Base-by-base conservation (phyloP, 495 filamentous ascomycete species). In the Trichodelitschia bisporula region DNA sequence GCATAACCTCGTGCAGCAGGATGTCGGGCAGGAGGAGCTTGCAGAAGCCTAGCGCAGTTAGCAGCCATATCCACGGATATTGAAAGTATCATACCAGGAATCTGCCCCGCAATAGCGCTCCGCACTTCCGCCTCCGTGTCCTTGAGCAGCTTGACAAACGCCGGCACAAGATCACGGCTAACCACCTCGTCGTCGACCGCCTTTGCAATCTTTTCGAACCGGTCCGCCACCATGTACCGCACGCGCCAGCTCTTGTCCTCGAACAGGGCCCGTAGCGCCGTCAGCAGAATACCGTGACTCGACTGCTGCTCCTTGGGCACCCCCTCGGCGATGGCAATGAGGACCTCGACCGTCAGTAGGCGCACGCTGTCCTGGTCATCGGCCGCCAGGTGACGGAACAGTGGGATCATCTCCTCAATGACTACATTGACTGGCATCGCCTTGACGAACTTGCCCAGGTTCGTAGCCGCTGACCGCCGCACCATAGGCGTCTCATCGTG, bases 401-500 rank as follows among this genome's bases (percentile, higher is more conserved):
- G 65, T 48, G 84, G 82, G 56, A 97, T 93, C 78, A 97, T 93
- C 55, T 97, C 86, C 19, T 90, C 77, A 39, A 95, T 82, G 36
- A 95, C 76, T 40, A 92, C 69, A 30, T 69, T 59, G 16, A 80
- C 64, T 13, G 80, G 68, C 82, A 93, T 89, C 46, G 77, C 77
- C 57, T 89, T 90, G 36, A 95, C 79, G 38, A 97, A 95, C 49
- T 93, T 97, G 35, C 83, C 77, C 40, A 97, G 58, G 56, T 95
- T 82, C 54, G 80, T 92, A 19, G 86, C 86, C 15, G 86, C 72
- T 53, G 91, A 79, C 61, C 86, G 74, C 50, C 86, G 70, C 37
- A 97, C 86, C 86, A 97, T 97, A 9, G 86, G 86, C 8, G 86
- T 95, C 45, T 97, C 86, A 52, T 97, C 86, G 52, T 92, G 84